These are phyloP conservation scores for Endocalyx cinctus DNA, from an alignment of 2,329 filamentous ascomycete genomes.

Conservation along the genomic window DNA sequence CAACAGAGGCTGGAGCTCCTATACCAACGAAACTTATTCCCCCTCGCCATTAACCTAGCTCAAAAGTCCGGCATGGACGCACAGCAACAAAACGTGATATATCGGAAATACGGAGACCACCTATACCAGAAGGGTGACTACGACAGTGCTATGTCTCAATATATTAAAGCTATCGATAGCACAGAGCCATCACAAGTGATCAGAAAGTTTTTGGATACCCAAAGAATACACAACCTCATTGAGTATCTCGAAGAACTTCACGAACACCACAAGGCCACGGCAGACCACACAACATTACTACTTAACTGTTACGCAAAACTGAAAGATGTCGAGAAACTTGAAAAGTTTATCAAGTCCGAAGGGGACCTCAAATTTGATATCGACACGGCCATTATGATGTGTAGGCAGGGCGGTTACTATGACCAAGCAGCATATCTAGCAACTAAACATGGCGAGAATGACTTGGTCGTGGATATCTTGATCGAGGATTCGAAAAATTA, in stretches of 20 bases:
- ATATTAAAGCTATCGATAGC: slow-evolving; percentile 90
- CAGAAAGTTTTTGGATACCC: slow-evolving; percentile 92
- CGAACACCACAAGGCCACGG: slow-evolving; percentile 86
- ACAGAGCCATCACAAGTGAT: slow-evolving; percentile 97
- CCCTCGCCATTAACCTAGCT: slow-evolving; percentile 85
- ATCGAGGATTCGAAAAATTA: slow-evolving; percentile 95
- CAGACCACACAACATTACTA: slow-evolving; percentile 90
- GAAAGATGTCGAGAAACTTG: slow-evolving; percentile 93
- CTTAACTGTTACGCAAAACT: slow-evolving; percentile 97
- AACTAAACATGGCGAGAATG: slow-evolving; percentile 88
- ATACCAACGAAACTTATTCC: slow-evolving; percentile 89
- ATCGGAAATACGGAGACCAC: slow-evolving; percentile 88
- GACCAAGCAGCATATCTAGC: slow-evolving; percentile 96
- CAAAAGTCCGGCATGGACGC: slow-evolving; percentile 79
- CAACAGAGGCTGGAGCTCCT: slow-evolving; percentile 89
- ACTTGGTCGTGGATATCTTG: slow-evolving; percentile 89
- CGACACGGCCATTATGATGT: slow-evolving; percentile 96
- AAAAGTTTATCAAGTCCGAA: slow-evolving; percentile 93
- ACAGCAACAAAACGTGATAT: slow-evolving; percentile 84
- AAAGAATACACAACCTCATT: slow-evolving; percentile 95
- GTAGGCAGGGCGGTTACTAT: slow-evolving; percentile 91
- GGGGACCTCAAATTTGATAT: slow-evolving; percentile 94
- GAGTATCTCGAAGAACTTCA: slow-evolving; percentile 96
- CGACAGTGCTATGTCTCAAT: slow-evolving; percentile 98
- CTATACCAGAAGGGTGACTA: slow-evolving; percentile 94